Evolutionary conservation across 352 stramenopile species (phyloP).

Genomic region (Pythium vanterpoolii): DNA sequence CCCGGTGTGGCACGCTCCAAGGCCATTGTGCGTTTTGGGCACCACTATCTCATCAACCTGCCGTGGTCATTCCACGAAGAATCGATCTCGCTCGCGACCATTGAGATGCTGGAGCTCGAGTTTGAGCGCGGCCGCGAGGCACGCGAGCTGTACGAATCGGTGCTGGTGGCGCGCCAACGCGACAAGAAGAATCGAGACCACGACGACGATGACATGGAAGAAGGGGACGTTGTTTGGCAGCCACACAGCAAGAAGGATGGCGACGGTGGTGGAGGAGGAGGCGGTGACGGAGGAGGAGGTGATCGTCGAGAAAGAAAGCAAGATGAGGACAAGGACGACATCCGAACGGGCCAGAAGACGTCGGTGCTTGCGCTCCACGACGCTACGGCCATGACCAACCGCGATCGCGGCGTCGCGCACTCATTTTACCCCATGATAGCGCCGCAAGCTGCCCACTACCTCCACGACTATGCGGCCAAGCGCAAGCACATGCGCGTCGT

Average conservation of each 20-base stretch:
- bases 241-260: neutral
- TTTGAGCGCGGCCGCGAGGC: conserved; percentile 74
- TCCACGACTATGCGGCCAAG: conserved; percentile 39
- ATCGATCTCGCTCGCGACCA: conserved; percentile 61
- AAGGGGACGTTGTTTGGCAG: neutral
- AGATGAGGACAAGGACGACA: neutral
- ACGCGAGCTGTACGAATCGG: conserved; percentile 68
- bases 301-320: neutral
- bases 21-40: conserved; percentile 69
- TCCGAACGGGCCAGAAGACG: neutral
- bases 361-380: conserved; percentile 36
- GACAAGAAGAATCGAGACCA: neutral
- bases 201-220: neutral
- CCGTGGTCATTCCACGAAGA: conserved; percentile 77
- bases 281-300: neutral
- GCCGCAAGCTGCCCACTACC: conserved; percentile 26
- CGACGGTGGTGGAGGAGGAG: conserved; percentile 6
- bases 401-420: conserved; percentile 69
- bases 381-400: conserved; percentile 29
- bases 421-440: conserved; percentile 78
- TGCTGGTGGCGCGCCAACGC: conserved; percentile 45
- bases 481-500: conserved; percentile 41
- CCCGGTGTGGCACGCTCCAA: conserved; percentile 42
- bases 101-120: conserved; percentile 71
- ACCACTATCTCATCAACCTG: conserved; percentile 80